Evolutionary conservation across 2,329 filamentous ascomycete species (phyloP).

Genomic region (Cladosporium sp.): DNA sequence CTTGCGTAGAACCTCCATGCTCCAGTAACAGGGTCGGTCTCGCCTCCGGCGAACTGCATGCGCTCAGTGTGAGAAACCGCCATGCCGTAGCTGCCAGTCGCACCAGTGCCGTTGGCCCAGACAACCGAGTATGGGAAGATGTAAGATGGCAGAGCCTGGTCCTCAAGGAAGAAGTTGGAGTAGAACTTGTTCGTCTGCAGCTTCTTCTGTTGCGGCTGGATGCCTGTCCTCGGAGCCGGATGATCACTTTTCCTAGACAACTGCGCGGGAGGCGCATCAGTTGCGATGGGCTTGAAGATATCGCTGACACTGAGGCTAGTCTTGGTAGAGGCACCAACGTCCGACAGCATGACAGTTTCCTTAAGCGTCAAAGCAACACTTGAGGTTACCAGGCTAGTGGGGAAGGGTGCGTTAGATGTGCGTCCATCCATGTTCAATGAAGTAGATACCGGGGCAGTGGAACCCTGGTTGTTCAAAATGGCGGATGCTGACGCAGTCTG

Average conservation of each 20-base stretch:
- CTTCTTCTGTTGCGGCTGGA: constrained; percentile 45
- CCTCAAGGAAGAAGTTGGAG: constrained; percentile 75
- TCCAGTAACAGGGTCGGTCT: constrained; percentile 49
- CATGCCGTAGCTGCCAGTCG: constrained; percentile 73
- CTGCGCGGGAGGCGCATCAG: constrained; percentile 44
- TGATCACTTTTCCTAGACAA: constrained; percentile 44
- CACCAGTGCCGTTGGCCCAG: constrained; percentile 52
- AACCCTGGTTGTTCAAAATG: constrained; percentile 27
- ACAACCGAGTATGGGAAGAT: constrained; percentile 62
- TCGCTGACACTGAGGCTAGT: constrained; percentile 33
- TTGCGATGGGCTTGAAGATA: constrained; percentile 47
- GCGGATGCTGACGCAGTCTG: constrained; percentile 31
- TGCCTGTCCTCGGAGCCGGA: constrained; percentile 44
- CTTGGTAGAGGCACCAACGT: constrained; percentile 30
- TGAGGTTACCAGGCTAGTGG: constrained; percentile 30
- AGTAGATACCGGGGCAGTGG: constrained; percentile 24
- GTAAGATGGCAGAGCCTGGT: constrained; percentile 69
- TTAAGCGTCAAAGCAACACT: constrained; percentile 36
- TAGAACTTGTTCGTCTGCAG: constrained; percentile 73
- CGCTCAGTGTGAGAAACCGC: constrained; percentile 72
- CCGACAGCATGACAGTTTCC: constrained; percentile 31
- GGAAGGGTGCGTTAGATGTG: constrained; percentile 34
- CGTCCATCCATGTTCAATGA: constrained; percentile 30
- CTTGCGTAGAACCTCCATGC: constrained; percentile 71
- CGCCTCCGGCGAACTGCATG: constrained; percentile 55